Evolutionary conservation across 2,329 filamentous ascomycete species (phyloP).

Genomic region (Neonectria punicea): DNA sequence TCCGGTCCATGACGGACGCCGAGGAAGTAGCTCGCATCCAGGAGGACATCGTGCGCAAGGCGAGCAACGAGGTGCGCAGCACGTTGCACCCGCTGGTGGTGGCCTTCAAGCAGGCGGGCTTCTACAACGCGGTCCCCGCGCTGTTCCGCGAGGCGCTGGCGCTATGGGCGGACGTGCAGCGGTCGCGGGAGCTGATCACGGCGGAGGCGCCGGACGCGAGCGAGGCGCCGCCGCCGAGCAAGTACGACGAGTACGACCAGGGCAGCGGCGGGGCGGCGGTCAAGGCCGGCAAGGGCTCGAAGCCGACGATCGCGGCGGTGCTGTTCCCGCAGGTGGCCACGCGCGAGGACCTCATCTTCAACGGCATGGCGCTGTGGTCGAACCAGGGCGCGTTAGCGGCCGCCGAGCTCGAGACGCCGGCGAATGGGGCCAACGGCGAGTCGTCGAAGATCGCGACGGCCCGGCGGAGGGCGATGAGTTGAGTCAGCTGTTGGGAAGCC

Average conservation of each 20-base stretch:
- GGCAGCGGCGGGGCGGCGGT: constrained; percentile 4
- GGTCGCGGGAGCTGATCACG: constrained; percentile 39
- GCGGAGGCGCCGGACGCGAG: constrained; percentile 38
- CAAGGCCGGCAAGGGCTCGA: constrained; percentile 20
- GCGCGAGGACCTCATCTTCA: constrained; percentile 36
- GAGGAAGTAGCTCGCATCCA: constrained; percentile 32
- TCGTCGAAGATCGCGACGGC: constrained; percentile 25
- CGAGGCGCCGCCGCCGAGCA: constrained; percentile 27
- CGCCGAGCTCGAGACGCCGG: constrained; percentile 29
- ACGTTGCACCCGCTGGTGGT: constrained; percentile 36
- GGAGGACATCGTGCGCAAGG: constrained; percentile 41
- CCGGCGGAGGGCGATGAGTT: constrained; percentile 16
- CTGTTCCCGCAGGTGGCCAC: constrained; percentile 43
- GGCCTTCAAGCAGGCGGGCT: constrained; percentile 38
- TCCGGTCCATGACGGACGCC: constrained; percentile 33
- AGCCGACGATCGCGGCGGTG: constrained; percentile 21
- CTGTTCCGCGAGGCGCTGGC: constrained; percentile 40
- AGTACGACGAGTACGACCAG: constrained; percentile 36
- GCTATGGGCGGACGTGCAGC: constrained; percentile 41
- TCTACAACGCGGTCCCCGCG: constrained; percentile 36
- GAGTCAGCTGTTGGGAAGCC: constrained; percentile 6
- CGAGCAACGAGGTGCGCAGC: constrained; percentile 39
- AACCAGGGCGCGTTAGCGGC: constrained; percentile 35
- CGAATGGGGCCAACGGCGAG: constrained; percentile 24
- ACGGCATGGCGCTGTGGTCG: constrained; percentile 40